A percentile compares a stretch with the other conserved stretches of the same genome.
phyloP scores from a whole-genome alignment of 208 protist genomes.

The Tritrichomonas musculus region DNA sequence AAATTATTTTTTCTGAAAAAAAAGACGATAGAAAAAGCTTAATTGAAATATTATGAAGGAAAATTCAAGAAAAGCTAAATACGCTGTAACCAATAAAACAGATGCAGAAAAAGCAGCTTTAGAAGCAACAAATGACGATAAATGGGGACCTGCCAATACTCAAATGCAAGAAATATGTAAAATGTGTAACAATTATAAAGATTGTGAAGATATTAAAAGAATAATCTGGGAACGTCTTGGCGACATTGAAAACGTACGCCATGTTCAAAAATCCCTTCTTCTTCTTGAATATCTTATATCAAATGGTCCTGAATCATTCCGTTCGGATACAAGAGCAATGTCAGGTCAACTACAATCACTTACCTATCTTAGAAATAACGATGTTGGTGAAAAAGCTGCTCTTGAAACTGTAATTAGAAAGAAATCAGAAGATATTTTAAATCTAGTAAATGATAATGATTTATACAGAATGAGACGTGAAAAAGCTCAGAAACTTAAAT shows the following conservation, averaged over 20 bases:
- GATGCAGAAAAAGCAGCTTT: not conserved
- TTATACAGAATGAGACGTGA: not conserved
- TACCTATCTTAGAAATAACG: not conserved
- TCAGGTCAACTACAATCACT: not conserved
- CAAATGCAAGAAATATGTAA: slow-evolving; percentile 21
- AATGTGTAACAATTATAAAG: not conserved
- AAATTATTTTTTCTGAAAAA: too few relatives aligned
- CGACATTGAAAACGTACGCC: not conserved
- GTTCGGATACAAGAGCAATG: not conserved
- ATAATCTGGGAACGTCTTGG: not conserved
- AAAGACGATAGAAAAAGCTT: too few relatives aligned
- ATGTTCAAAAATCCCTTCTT: slow-evolving; percentile 1
- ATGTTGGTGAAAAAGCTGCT: not conserved
- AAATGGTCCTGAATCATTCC: not conserved
- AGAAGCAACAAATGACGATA: slow-evolving; percentile 18
- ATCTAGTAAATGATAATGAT: not conserved
- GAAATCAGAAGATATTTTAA: not conserved
- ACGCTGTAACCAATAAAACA: not conserved
- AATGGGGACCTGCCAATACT: slow-evolving; percentile 3
- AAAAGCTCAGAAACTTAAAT: not conserved
- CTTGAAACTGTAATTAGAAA: not conserved
- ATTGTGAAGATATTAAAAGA: not conserved
- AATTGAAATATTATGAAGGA: too few relatives aligned
- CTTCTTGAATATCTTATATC: not conserved
- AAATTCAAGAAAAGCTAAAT: not conserved